phyloP scores from a whole-genome alignment of 805 yeast species.

The Nakazawaea wickerhamii region DNA sequence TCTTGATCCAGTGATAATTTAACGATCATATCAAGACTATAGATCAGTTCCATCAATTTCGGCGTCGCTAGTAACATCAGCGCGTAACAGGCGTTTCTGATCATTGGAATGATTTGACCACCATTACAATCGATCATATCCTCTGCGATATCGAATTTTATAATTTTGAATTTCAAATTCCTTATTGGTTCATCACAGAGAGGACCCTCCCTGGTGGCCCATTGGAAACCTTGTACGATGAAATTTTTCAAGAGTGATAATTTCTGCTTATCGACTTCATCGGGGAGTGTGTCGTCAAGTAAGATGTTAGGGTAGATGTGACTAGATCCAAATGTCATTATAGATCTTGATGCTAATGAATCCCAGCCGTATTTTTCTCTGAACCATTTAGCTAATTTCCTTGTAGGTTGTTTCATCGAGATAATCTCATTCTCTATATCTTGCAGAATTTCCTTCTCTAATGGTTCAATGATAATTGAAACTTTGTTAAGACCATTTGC shows the following conservation, averaged over 20 bases:
- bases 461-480: constrained; percentile 73
- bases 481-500: constrained; percentile 50
- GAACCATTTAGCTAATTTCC: constrained; percentile 48
- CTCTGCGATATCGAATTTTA: constrained; percentile 50
- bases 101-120: constrained; percentile 76
- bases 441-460: constrained; percentile 45
- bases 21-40: constrained; percentile 47
- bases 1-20: constrained; percentile 33
- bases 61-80: constrained; percentile 82
- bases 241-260: constrained; percentile 44
- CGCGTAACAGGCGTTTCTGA: constrained; percentile 78
- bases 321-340: constrained; percentile 73
- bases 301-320: constrained; percentile 44
- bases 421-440: constrained; percentile 53
- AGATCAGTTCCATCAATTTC: constrained; percentile 75
- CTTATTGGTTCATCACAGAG: constrained; percentile 80
- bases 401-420: constrained; percentile 19
- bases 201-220: constrained; percentile 87
- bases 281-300: constrained; percentile 69
- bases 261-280: constrained; percentile 56
- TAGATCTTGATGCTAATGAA: constrained; percentile 70
- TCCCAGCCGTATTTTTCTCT: constrained; percentile 71
- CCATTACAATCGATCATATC: constrained; percentile 45
- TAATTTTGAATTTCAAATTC: constrained; percentile 62
- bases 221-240: constrained; percentile 72